These are phyloP conservation scores for Trichoderma arundinaceum DNA, from an alignment of 2,329 filamentous ascomycete genomes.

Conservation along the genomic window DNA sequence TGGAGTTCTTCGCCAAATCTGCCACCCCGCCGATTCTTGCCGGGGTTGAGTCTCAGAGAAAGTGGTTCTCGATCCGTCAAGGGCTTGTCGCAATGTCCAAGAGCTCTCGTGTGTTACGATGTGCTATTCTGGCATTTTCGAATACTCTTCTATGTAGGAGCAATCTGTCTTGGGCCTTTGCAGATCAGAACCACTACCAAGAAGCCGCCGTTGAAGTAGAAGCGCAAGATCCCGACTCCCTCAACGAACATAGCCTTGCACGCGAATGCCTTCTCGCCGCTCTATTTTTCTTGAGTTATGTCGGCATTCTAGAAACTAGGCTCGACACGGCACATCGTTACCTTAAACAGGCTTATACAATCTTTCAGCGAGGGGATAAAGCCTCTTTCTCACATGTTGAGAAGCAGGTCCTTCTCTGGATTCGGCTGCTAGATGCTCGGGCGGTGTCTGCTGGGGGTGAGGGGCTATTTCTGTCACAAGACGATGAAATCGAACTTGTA, in stretches of 20 bases:
- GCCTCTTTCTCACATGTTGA: constrained; percentile 48
- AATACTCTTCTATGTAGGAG: constrained; percentile 50
- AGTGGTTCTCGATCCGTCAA: constrained; percentile 57
- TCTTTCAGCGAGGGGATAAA: constrained; percentile 53
- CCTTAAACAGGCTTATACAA: constrained; percentile 54
- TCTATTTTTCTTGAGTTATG: constrained; percentile 60
- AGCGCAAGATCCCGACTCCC: constrained; percentile 34
- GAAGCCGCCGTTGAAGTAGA: constrained; percentile 45
- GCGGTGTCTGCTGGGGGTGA: constrained; percentile 63
- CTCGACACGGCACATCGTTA: constrained; percentile 55
- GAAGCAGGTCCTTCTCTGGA: constrained; percentile 58
- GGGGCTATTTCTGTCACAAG: constrained; percentile 56
- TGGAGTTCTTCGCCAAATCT: constrained; percentile 56
- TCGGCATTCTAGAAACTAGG: constrained; percentile 54
- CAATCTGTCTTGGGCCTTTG: constrained; percentile 42
- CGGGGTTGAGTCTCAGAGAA: constrained; percentile 58
- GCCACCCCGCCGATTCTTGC: constrained; percentile 59
- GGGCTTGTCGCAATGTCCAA: constrained; percentile 55
- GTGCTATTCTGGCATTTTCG: constrained; percentile 59
- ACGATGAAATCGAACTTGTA: constrained; percentile 53
- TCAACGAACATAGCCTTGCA: constrained; percentile 41
- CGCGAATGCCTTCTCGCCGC: constrained; percentile 55
- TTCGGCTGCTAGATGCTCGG: constrained; percentile 60
- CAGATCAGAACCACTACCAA: constrained; percentile 47
- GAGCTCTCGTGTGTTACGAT: constrained; percentile 53